Base-by-base conservation (phyloP, 495 filamentous ascomycete genomes). In the Penicillium malachiteum region DNA sequence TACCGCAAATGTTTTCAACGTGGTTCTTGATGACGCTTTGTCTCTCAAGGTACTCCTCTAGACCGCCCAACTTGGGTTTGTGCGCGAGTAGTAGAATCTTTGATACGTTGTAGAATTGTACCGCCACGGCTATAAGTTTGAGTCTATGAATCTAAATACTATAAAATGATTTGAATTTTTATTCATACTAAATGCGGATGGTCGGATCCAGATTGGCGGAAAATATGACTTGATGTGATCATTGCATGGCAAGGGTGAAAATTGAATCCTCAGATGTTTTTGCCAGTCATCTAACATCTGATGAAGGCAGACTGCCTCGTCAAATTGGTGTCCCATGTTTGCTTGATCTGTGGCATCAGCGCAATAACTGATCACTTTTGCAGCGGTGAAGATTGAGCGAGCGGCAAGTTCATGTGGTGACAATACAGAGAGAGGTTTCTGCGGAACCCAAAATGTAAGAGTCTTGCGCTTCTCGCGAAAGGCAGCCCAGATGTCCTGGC, bases 401-500 rank as follows among this genome's bases (percentile, higher is more conserved):
- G 26, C 18, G 11, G 57, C 57, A 13, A 60, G 52, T 17, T 60
- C 57, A 7, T 55, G 42, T 17, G 52, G 52, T 37, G 42, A 35
- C 10, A 60, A 41, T 31, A n/a, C 41, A 17, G 63, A 63, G 13
- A 61, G 39, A 7, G 51, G 55, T 31, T 57, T 62, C 13, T 63
- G 52, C 3, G 67, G 67, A 18, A 42, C 46, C 59, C 61, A 69
- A 38, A 65, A 66, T 7, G 52, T 60, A 18, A 67, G 60, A 10
- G 61, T 54, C n/a, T 63, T 61, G 33, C 67, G 63, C 26, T 60
- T 58, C 42, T 69, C 64, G 21, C 67, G 67, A 39, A 69, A 58
- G 2, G 67, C 64, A 5, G 59, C 64, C 67, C 67, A 69, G 11
- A 59, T 50, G 39, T 69, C 67, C 39, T 69, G 67, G n/a, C 64